Evolutionary conservation across 2,329 filamentous ascomycete species (phyloP), one percentile per base, ranked within the genome.

Genomic region (Pestalotiopsis sp.): DNA sequence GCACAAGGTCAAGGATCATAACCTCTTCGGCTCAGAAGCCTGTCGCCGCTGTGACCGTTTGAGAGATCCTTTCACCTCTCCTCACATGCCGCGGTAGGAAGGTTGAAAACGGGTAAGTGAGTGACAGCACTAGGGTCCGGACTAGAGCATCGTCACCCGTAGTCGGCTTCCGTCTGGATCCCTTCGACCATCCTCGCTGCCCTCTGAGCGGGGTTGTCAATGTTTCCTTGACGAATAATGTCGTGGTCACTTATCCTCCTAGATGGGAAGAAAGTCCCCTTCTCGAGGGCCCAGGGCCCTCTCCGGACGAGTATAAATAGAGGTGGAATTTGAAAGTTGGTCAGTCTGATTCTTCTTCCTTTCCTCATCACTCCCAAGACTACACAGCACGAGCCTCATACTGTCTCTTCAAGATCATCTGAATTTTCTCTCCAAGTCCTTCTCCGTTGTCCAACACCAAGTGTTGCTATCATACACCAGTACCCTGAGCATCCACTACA

Each of bases 301-400:
- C 52, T 63, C 64, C 30, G 68, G 77, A 87, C 83, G 86, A 84
- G 82, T 90, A 91, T 91, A 91, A 91, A 90, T 89, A 81, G 86
- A 79, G 77, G 76, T 75, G 76, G 80, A 78, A 80, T 85, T 80
- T 80, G 84, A 82, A 73, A 78, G 75, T 77, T 75, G 75, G 74
- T 73, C 70, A 70, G 68, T 77, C 77, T 81, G 78, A 78, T 86
- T 82, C 80, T 84, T 86, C 82, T 83, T 87, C 81, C 80, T 79
- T 79, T 74, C 73, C 79, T 80, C 76, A 80, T 81, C 77, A 72
- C 71, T 77, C 71, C 79, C 79, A 79, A 81, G 55, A 66, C 24
- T 72, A 74, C 71, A 75, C 74, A 71, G 71, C 73, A 74, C 74
- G 71, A 68, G 22, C 57, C 52, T 56, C 22, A 30, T 30, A 52